Evolutionary conservation across 257 asterid genomes (phyloP), one percentile per base, ranked within the genome.

Genomic region (Schizonepeta tenuifolia): DNA sequence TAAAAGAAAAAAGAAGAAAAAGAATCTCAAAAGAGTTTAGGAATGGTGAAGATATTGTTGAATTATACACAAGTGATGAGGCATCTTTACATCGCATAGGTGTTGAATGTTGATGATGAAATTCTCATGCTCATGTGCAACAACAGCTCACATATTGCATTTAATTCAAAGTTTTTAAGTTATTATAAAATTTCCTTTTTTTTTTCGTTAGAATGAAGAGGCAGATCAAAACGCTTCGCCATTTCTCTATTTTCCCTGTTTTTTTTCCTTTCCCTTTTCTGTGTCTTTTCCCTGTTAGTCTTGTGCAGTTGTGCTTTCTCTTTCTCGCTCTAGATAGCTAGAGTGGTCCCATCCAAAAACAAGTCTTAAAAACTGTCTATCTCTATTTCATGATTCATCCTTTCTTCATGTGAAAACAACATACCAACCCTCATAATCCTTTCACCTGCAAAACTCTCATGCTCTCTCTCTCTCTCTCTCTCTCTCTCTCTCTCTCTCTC

Each of bases 121-220:
- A 59, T 20, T 51, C 62, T 53, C 60, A 12, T 14, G 26, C 64
- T 54, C 72, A 78, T 74, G 83, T 79, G 83, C 83, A 44, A 10
- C 17, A 69, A 61, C 83, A 74, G 79, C 83, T 79, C n/a, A n/a
- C 79, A 70, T 9, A 24, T 60, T 41, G 6, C 49, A 70, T 65
- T 8, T 3, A 9, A 59, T 8, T 33, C 4, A 21, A 56, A 44
- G 2, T 18, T 35, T 47, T 54, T 1, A 18, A 3, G 9, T 62
- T 38, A 2, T n/a, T 35, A 59, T 14, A 6, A 54, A 26, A 54
- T n/a, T 6, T 11, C 55, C 33, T 53, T 22, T 22, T 11, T 54
- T 54, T 54, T 54, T 21, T 6, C 4, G 31, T 21, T 54, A 9
- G 8, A 54, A 54, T 54, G 13, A 21, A 31, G 40, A 58, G 15